Conservation (phyloP, 257 asterid species). For the Solanum corneliomulleri region DNA sequence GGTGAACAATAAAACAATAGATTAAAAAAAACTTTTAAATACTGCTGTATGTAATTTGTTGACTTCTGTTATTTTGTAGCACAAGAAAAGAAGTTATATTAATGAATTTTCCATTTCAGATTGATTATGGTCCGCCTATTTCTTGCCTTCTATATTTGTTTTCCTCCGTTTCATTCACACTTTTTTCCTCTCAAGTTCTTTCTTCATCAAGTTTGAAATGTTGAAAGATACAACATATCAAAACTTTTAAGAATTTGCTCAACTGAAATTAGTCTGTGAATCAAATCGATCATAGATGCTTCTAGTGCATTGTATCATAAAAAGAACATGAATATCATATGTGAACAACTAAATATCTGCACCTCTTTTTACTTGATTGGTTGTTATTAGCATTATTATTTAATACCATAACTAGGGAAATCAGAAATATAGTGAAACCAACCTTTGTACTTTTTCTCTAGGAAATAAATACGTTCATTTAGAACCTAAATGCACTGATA, state of each 20-base stretch:
- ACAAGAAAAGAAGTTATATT: neutral
- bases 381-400: neutral
- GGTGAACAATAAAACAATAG: neutral
- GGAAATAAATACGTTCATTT: neutral
- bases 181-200: neutral
- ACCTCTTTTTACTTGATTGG: neutral
- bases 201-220: neutral
- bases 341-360: neutral
- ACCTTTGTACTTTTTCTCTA: neutral
- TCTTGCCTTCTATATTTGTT: neutral
- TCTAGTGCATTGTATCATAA: neutral
- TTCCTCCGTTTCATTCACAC: neutral
- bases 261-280: neutral
- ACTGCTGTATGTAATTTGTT: neutral
- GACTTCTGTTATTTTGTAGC: neutral
- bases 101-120: neutral
- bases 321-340: neutral
- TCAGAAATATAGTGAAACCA: neutral
- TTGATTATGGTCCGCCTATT: neutral
- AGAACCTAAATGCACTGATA: neutral
- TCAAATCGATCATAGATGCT: neutral
- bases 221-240: neutral
- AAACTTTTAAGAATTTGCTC: neutral
- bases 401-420: neutral
- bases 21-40: neutral